phyloP scores from a whole-genome alignment of 179 eudicot species.

The Heliamphora pulchella region DNA sequence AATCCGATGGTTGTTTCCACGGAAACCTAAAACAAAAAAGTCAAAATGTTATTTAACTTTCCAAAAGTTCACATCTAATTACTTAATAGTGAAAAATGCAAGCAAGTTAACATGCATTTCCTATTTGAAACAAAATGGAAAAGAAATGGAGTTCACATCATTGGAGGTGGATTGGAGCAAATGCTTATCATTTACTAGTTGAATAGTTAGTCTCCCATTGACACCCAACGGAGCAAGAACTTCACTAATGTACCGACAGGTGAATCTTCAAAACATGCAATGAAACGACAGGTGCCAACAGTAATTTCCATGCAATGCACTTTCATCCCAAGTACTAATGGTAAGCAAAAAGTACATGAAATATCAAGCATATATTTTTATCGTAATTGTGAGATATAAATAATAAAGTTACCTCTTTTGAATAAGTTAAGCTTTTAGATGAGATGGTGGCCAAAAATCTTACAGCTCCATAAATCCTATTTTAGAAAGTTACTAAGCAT shows the following conservation, averaged over 20 bases:
- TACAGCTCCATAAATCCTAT: background rate
- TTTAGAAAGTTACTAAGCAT: background rate
- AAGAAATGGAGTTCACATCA: background rate
- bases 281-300: background rate
- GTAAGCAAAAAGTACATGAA: background rate
- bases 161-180: background rate
- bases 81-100: too few species aligned
- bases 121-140: background rate
- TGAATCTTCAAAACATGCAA: background rate
- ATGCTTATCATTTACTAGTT: background rate
- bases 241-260: background rate
- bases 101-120: too few species aligned
- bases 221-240: background rate
- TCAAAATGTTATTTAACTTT: background rate
- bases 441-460: too few species aligned
- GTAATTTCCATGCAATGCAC: background rate
- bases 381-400: background rate
- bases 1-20: slow-evolving; percentile 76
- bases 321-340: background rate
- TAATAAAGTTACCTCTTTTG: too few species aligned
- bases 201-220: background rate
- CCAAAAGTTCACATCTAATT: background rate
- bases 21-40: slow-evolving; percentile 38
- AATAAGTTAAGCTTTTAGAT: too few species aligned
- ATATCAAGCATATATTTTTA: background rate